Conservation (phyloP, 805 yeast genomes). For the Lipomyces yamanashiensis region DNA sequence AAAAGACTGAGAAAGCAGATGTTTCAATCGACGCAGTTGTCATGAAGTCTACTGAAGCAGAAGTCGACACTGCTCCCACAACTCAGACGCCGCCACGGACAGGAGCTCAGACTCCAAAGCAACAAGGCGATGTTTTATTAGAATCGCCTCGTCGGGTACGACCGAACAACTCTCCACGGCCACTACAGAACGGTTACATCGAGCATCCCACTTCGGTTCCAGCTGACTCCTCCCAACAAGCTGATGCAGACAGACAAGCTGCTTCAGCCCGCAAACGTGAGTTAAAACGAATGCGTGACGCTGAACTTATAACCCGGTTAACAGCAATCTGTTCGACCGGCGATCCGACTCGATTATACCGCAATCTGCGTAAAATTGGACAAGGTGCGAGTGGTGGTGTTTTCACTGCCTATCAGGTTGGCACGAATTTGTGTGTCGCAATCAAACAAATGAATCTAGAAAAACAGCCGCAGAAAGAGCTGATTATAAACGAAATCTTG, state of each 20-base stretch:
- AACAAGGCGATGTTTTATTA: constrained; percentile 11
- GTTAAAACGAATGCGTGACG: constrained; percentile 71
- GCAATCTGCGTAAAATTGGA: constrained; percentile 76
- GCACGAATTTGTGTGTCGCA: constrained; percentile 64
- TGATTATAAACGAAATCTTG: constrained; percentile 90
- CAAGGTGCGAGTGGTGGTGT: constrained; percentile 99
- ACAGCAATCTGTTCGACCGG: constrained; percentile 78
- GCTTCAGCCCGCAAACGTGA: constrained; percentile 65
- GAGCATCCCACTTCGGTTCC: constrained; percentile 3
- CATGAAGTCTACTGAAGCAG: constrained; percentile 10
- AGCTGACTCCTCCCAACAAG: not conserved
- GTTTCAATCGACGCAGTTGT: constrained; percentile 1
- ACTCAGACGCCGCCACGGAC: not conserved
- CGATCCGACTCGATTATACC: constrained; percentile 76
- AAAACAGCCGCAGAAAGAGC: constrained; percentile 92
- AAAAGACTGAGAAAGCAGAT: not conserved
- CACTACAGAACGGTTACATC: constrained; percentile 19
- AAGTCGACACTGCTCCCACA: constrained; percentile 1
- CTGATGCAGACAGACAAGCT: constrained; percentile 22
- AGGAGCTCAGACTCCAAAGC: constrained; percentile 2
- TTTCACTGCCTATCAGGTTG: constrained; percentile 75
- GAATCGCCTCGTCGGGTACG: constrained; percentile 28
- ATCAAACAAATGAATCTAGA: constrained; percentile 95
- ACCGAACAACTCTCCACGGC: constrained; percentile 21
- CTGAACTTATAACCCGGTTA: constrained; percentile 80